Base-by-base conservation (phyloP, 164 flowering plant genomes). In the Vitis amurensis region DNA sequence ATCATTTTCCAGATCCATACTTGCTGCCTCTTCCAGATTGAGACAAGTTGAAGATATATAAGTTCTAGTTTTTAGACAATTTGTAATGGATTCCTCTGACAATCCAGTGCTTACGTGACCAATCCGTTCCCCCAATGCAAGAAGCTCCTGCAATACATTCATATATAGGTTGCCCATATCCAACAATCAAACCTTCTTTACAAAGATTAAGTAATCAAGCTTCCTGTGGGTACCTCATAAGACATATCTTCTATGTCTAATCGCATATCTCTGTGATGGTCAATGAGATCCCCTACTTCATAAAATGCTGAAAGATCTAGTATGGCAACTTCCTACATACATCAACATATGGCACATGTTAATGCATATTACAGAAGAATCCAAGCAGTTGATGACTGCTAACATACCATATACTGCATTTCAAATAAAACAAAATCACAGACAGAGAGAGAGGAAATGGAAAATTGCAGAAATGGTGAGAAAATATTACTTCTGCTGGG, bases 211-310 rank as follows among this genome's bases (percentile, higher is more conserved):
- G n/a, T 51, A 17, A 55, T 50, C 55, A 53, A 67, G 12, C 27
- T 29, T 14, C 27, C 9, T 27, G 37, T 3, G n/a, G 3, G 17
- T 80, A 89, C 99, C 93, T 95, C 99, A 74, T 95, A 93, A 31
- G 98, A 86, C 99, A 93, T 95, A 77, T 89, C 85, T 74, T 95
- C 98, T 71, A 93, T 87, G 71, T 96, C 97, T 86, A 96, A 67
- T 53, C 98, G 89, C 95, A 96, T 82, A 66, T 89, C 98, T 69
- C 91, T 81, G 75, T 90, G 94, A 63, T 80, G 87, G 68, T 95
- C 98, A 71, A 67, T 44, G 7, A 66, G 64, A 74, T 77, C 75
- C 8, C 79, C 83, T 16, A 68, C 82, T 70, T 84, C 93, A 69
- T 83, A 79, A 61, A 70, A 71, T 23, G 82, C 90, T 48, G 91